Conservation (phyloP, 768 basidiomycete genomes). For the Leccinum subtestaceum region DNA sequence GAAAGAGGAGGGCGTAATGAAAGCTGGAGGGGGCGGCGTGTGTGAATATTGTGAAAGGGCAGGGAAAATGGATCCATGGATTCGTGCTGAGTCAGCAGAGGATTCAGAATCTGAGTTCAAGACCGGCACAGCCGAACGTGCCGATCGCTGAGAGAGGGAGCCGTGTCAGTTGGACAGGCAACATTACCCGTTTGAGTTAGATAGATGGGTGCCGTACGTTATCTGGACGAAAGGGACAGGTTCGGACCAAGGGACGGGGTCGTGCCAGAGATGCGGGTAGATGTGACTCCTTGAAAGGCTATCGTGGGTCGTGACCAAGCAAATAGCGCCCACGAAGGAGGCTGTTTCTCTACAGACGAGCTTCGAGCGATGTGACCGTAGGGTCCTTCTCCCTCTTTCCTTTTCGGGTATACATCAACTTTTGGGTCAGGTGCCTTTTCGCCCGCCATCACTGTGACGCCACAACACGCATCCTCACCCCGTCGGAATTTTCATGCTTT, state of each 20-base stretch:
- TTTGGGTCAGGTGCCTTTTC: constrained; percentile 31
- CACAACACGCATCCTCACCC: constrained; percentile 36
- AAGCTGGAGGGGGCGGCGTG: constrained; percentile 9
- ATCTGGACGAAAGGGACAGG: constrained; percentile 24
- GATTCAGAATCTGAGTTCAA: constrained; percentile 18
- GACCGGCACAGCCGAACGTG: constrained; percentile 26
- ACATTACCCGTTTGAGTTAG: constrained; percentile 32
- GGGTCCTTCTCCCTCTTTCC: constrained; percentile 20
- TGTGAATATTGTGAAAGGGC: background rate
- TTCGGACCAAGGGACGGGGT: constrained; percentile 7
- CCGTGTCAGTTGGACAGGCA: constrained; percentile 32
- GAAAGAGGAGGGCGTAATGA: constrained; percentile 10
- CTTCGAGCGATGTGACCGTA: constrained; percentile 35
- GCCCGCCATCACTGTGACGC: constrained; percentile 35
- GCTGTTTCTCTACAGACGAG: constrained; percentile 2
- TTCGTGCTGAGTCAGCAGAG: constrained; percentile 25
- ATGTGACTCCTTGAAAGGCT: constrained; percentile 32
- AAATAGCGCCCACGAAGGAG: constrained; percentile 27
- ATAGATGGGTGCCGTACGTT: constrained; percentile 32
- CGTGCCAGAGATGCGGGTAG: constrained; percentile 24
- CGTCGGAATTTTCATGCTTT: constrained; percentile 34
- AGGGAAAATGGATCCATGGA: constrained; percentile 8
- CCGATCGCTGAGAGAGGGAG: constrained; percentile 30
- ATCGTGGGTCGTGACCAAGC: constrained; percentile 28
- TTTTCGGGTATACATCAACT: constrained; percentile 20